Evolutionary conservation across 1,284 basidiomycete species (phyloP), one percentile per base, ranked within the genome.

Genomic region (Phaffia rhodozyma): DNA sequence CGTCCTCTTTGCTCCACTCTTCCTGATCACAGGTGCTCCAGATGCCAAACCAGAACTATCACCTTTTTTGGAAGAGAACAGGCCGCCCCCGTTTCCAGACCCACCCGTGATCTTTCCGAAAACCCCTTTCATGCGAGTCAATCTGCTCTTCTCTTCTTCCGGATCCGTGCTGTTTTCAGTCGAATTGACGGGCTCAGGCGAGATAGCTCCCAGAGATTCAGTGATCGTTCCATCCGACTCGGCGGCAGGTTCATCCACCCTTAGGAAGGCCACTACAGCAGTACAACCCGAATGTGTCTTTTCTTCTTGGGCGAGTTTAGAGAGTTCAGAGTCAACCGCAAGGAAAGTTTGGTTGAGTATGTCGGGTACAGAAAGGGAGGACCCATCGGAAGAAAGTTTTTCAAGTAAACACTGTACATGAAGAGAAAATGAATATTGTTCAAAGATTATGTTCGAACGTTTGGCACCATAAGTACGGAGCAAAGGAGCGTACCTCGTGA

Each of bases 241-340:
- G 38, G 5, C 74, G 2, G 73, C 69, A 20, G 71, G 79, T 69
- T 92, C 88, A 76, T 99, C 96, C 63, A 97, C 77, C n/a, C 96
- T 86, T 55, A 99, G 80, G 77, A 98, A 93, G 3, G 91, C 91
- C n/a, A 91, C 92, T 38, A 97, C 96, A 3, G 90, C 96, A 0
- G 96, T 98, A 72, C 94, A 98, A 0, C 96, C 96, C 11, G 91
- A 94, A 71, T 96, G 91, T 58, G 93, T 92, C 72, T 89, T 91
- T 69, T 88, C 89, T 43, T 88, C 83, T 70, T 87, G 86, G 53
- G 91, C 86, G 69, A 96, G 83, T 61, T 81, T 81, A 23, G 89
- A 90, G 25, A 98, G 82, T 66, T 82, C 81, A 55, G 78, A 81
- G 74, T 99, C 96, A 66, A 97, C 94, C 51, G 82, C 81, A 73